Percentiles rank a stretch among this genome's conserved stretches.
phyloP scores from a whole-genome alignment of 805 yeast species.

The Starmerella potacharoeniae region DNA sequence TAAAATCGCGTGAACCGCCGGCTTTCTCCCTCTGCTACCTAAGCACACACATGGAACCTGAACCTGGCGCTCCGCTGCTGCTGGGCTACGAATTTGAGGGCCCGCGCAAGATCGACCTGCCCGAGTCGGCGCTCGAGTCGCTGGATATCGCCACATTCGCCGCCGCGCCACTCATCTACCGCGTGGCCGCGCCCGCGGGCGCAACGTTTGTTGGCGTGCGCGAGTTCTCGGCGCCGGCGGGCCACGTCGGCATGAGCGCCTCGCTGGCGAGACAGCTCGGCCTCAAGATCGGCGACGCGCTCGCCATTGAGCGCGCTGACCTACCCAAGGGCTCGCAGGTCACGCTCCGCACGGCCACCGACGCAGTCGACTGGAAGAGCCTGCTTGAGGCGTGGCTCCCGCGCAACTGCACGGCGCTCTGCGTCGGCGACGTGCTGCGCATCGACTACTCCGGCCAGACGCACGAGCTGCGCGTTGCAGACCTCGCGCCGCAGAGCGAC shows the following conservation, averaged over 20 bases:
- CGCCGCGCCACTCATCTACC: slow-evolving; percentile 35
- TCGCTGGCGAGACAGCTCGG: slow-evolving; percentile 28
- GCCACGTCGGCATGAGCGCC: slow-evolving; percentile 32
- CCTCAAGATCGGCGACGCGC: slow-evolving; percentile 14
- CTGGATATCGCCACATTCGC: slow-evolving; percentile 11
- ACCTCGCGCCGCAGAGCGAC: slow-evolving; percentile 32
- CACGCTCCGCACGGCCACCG: slow-evolving; percentile 32
- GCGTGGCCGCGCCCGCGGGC: slow-evolving; percentile 11
- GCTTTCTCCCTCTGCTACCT: slow-evolving; percentile 3
- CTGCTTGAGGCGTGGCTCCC: slow-evolving; percentile 43
- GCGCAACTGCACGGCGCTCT: slow-evolving; percentile 39
- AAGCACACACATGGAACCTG: neutral
- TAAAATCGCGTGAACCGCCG: no score
- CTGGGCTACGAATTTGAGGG: neutral
- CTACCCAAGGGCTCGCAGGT: slow-evolving; percentile 41
- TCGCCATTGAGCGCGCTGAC: slow-evolving; percentile 24
- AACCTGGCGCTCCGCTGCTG: neutral
- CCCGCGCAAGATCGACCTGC: slow-evolving; percentile 7
- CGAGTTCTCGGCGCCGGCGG: slow-evolving; percentile 38
- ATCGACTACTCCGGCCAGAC: slow-evolving; percentile 26
- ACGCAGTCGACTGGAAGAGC: slow-evolving; percentile 40
- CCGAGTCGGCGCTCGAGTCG: slow-evolving; percentile 8
- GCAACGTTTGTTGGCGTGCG: slow-evolving; percentile 35
- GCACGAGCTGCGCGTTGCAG: slow-evolving; percentile 30
- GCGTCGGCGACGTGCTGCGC: slow-evolving; percentile 32